A percentile compares a stretch with the other conserved stretches of the same genome.
phyloP scores from a whole-genome alignment of 1,284 basidiomycete genomes.

The Cutaneotrichosporon mucoides region DNA sequence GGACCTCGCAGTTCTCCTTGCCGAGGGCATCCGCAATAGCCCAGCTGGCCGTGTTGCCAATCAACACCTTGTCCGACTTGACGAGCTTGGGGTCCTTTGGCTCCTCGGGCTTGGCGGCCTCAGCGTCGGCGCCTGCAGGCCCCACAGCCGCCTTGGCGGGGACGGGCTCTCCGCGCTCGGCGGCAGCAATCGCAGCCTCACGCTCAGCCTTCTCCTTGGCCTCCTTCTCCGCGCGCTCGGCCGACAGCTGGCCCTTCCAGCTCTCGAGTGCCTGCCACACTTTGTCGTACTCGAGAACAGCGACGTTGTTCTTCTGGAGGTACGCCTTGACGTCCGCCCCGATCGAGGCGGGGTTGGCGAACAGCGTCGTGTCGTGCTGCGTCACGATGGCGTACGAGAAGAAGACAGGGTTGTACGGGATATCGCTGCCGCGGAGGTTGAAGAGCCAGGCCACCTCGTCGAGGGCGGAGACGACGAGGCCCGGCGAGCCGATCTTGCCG shows the following conservation, averaged over 20 bases:
- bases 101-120: not conserved
- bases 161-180: conserved; percentile 5
- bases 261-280: conserved; percentile 54
- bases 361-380: conserved; percentile 63
- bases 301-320: conserved; percentile 59
- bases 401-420: conserved; percentile 94
- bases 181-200: not conserved
- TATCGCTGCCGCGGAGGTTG: conserved; percentile 88
- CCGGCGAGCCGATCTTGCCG: conserved; percentile 60
- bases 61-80: conserved; percentile 48
- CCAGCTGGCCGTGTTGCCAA: conserved; percentile 69
- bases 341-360: conserved; percentile 66
- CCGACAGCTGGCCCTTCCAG: conserved; percentile 22
- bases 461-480: conserved; percentile 71
- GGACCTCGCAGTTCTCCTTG: conserved; percentile 59
- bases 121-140: not conserved
- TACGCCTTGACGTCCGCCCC: conserved; percentile 58
- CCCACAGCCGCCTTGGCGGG: not conserved
- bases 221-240: conserved; percentile 11
- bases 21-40: conserved; percentile 74
- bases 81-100: conserved; percentile 20
- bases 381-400: conserved; percentile 86
- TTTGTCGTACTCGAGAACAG: conserved; percentile 65
- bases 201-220: conserved; percentile 7
- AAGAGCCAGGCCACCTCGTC: conserved; percentile 93